Evolutionary conservation across 2,329 filamentous ascomycete genomes (phyloP), one percentile per base, ranked within the genome.

Genomic region (Amphichorda felina): DNA sequence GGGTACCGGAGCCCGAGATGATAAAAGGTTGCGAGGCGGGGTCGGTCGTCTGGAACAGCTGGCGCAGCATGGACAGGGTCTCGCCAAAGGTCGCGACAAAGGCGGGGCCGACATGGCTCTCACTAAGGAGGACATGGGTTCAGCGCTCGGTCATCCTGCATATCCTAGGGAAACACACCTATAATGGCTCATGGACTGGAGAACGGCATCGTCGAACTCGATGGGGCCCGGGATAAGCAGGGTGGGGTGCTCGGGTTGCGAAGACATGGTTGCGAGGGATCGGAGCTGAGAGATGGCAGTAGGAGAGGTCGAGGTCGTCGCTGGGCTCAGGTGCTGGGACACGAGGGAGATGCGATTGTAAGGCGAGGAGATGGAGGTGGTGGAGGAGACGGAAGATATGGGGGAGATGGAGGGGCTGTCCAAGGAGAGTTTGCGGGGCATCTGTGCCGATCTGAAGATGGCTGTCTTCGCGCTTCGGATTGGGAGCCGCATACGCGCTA

Each of bases 161-260:
- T n/a, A n/a, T n/a, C n/a, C n/a, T n/a, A n/a, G n/a, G n/a, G n/a
- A 17, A 30, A 37, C 63, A 51, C 66, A 86, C 82, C 83, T 89
- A 66, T 82, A 94, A 63, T 94, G 87, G 67, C 82, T 81, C 89
- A 95, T 95, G 41, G 87, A 85, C 60, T 88, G 75, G 35, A 95
- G 76, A 41, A 96, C 89, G 33, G 79, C 87, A 89, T 96, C 89
- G 58, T 95, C 89, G 55, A 95, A 95, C 66, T 96, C 89, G 59
- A 96, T 94, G 53, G 91, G 91, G 44, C 91, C 91, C 34, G 91
- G 91, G 54, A 98, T 96, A 63, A 98, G 77, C 61, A 98, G 70
- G 38, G 89, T 80, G 30, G 75, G 61, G 53, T 80, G 75, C 34
- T 66, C 59, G 37, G 72, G 66, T 49, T 79, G 75, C 40, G 65